A percentile compares a stretch with the other conserved stretches of the same genome.
Conservation (phyloP, 257 asterid species). For the Gynochthodes officinalis region DNA sequence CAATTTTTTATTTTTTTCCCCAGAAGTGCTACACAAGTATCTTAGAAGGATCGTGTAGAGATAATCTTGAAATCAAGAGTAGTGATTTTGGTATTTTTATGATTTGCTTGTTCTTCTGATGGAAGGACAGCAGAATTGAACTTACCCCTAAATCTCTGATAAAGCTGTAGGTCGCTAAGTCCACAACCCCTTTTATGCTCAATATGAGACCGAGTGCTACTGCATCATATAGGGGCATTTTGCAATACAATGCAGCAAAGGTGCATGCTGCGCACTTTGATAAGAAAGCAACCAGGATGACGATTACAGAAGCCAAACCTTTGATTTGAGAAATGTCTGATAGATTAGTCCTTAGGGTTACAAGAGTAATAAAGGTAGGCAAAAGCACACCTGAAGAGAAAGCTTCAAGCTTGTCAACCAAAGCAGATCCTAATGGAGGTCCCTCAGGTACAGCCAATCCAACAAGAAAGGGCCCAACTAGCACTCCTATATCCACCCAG, state of each 20-base stretch:
- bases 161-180: constrained; percentile 22
- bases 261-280: constrained; percentile 13
- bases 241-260: constrained; percentile 18
- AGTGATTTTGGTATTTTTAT: not conserved
- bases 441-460: constrained; percentile 39
- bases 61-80: not conserved
- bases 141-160: constrained; percentile 23
- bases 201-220: constrained; percentile 26
- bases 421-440: constrained; percentile 29
- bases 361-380: constrained; percentile 24
- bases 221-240: constrained; percentile 26
- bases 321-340: not conserved
- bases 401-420: constrained; percentile 28
- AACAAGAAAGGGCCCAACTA: constrained; percentile 24
- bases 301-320: not conserved
- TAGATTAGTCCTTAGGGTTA: constrained; percentile 16
- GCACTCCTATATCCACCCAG: constrained; percentile 9
- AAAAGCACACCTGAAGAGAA: constrained; percentile 23
- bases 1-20: too few species aligned
- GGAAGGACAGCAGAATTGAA: not conserved
- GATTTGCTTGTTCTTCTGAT: not conserved
- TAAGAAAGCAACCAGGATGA: not conserved
- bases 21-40: too few species aligned
- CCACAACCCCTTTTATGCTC: constrained; percentile 30
- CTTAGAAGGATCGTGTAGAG: not conserved